phyloP scores from a whole-genome alignment of 2,329 filamentous ascomycete genomes.

The Beauveria sp. region DNA sequence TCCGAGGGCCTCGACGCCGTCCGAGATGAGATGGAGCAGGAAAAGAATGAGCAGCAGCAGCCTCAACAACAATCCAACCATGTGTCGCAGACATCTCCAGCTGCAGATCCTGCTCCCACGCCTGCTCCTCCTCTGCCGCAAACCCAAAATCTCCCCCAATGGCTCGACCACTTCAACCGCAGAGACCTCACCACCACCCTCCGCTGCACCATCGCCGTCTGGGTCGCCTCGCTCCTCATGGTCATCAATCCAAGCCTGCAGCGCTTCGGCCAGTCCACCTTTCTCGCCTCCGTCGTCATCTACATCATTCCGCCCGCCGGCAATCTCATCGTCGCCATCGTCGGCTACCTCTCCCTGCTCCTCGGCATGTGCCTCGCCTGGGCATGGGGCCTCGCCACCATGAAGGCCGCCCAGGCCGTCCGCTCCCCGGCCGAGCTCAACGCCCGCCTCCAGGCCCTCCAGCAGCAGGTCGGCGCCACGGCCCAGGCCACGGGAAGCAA shows the following conservation, averaged over 20 bases:
- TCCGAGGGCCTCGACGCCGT: not conserved
- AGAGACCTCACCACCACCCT: conserved; percentile 39
- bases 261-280: conserved; percentile 35
- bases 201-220: conserved; percentile 38
- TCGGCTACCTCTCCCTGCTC: conserved; percentile 34
- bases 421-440: conserved; percentile 32
- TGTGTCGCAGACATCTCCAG: not conserved
- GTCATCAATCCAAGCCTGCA: conserved; percentile 36
- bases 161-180: conserved; percentile 38
- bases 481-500: conserved; percentile 20
- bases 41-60: not conserved
- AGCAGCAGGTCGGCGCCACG: conserved; percentile 26
- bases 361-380: conserved; percentile 40
- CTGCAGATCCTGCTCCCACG: not conserved
- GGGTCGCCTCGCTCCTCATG: conserved; percentile 38
- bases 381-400: conserved; percentile 41
- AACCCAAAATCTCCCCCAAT: conserved; percentile 17
- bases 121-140: not conserved
- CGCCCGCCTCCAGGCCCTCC: conserved; percentile 25
- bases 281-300: conserved; percentile 34
- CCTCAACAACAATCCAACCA: not conserved
- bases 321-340: conserved; percentile 38
- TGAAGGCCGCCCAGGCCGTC: conserved; percentile 39
- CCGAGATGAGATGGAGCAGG: not conserved
- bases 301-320: conserved; percentile 38